phyloP scores from a whole-genome alignment of 768 basidiomycete genomes.

The Pholiota conissans region DNA sequence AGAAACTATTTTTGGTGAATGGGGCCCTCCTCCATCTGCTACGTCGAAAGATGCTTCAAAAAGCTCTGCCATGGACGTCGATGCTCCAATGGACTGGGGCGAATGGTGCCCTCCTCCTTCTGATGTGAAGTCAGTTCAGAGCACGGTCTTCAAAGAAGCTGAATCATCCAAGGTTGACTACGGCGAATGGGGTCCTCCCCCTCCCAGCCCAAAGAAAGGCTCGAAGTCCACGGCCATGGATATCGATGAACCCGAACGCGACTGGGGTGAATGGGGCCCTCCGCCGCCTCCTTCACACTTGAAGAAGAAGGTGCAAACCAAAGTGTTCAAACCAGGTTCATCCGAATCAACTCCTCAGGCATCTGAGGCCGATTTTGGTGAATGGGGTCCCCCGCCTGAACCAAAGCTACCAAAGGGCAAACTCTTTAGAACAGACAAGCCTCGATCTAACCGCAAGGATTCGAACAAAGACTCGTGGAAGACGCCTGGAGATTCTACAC shows the following conservation, averaged over 20 bases:
- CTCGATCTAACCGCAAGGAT: neutral
- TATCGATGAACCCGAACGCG: neutral
- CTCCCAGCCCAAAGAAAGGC: neutral
- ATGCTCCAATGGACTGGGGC: neutral
- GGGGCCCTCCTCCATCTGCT: neutral
- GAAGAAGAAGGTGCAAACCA: neutral
- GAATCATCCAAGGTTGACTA: neutral
- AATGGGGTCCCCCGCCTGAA: too few species aligned
- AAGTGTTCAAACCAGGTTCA: too few species aligned
- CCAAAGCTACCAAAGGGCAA: neutral
- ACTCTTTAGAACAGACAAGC: neutral
- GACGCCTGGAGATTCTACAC: neutral
- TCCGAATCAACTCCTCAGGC: too few species aligned
- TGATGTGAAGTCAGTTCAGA: too few species aligned
- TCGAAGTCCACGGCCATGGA: neutral
- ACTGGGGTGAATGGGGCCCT: neutral
- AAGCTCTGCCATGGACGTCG: neutral
- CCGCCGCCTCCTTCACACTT: neutral
- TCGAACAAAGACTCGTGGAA: neutral
- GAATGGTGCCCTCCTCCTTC: neutral
- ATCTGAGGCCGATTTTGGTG: too few species aligned
- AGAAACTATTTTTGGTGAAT: neutral
- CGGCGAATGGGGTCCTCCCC: neutral
- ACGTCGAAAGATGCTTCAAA: neutral
- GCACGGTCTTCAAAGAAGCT: too few species aligned